phyloP scores from a whole-genome alignment of 768 basidiomycete species.

The Lactifluus hygrophoroides region DNA sequence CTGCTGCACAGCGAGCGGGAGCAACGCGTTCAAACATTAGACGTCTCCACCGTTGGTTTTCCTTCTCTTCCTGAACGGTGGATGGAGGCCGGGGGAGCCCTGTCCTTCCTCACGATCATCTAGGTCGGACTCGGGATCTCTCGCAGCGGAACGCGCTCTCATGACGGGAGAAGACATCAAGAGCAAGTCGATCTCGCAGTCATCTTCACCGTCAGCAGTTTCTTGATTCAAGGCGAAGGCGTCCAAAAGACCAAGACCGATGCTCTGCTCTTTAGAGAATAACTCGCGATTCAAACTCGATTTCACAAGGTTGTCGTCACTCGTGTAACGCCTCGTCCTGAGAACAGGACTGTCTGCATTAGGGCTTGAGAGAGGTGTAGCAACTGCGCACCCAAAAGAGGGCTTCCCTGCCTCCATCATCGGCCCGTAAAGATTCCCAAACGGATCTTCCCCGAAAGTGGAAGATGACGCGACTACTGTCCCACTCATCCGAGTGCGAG shows the following conservation, averaged over 20 bases:
- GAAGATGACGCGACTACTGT: not conserved
- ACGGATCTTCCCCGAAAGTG: slow-evolving; percentile 16
- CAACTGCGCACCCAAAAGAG: not conserved
- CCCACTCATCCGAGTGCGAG: slow-evolving; percentile 12
- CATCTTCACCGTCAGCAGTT: slow-evolving; percentile 12
- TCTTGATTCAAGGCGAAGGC: slow-evolving; percentile 23
- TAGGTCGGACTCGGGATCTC: not conserved
- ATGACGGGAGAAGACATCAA: slow-evolving; percentile 20
- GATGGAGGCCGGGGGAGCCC: not conserved
- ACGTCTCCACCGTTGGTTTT: slow-evolving; percentile 22
- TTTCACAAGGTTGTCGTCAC: slow-evolving; percentile 13
- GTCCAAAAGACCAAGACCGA: slow-evolving; percentile 25
- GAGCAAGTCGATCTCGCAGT: slow-evolving; percentile 17
- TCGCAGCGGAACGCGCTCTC: slow-evolving; percentile 10
- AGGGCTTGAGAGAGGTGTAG: slow-evolving; percentile 17
- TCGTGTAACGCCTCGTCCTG: slow-evolving; percentile 14
- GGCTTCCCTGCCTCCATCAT: slow-evolving; percentile 3
- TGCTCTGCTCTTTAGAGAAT: slow-evolving; percentile 5
- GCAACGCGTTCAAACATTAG: not conserved
- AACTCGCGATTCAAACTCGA: slow-evolving; percentile 11
- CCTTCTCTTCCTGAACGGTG: slow-evolving; percentile 29
- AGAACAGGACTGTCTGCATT: slow-evolving; percentile 19
- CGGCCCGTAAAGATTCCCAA: slow-evolving; percentile 13
- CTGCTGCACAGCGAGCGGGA: not conserved
- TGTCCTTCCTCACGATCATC: slow-evolving; percentile 17